phyloP scores from a whole-genome alignment of 1,139 yeast species.

The Hyphopichia fennica region DNA sequence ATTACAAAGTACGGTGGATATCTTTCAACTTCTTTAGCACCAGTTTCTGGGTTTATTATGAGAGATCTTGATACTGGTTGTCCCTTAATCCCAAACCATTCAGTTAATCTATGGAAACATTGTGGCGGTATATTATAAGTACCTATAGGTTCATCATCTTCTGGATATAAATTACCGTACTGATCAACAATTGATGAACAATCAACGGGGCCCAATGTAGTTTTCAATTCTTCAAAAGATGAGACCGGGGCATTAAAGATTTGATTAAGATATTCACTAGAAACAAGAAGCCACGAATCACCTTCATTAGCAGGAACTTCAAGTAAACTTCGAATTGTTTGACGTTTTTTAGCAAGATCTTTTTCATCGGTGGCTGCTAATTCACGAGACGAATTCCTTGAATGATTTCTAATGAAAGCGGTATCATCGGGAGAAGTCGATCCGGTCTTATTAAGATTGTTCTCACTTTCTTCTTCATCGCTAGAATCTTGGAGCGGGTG shows the following conservation, averaged over 20 bases:
- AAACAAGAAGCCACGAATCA: slow-evolving; percentile 38
- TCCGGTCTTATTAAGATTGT: no score
- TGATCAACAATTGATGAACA: slow-evolving; percentile 29
- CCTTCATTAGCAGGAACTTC: slow-evolving; percentile 22
- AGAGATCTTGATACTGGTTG: slow-evolving; percentile 49
- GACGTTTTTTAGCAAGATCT: slow-evolving; percentile 1
- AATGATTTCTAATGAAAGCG: no score
- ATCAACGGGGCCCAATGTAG: slow-evolving; percentile 34
- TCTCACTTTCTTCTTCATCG: no score
- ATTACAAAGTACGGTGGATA: slow-evolving; percentile 51
- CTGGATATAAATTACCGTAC: slow-evolving; percentile 32
- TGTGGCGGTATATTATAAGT: slow-evolving; percentile 36
- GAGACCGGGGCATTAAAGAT: slow-evolving; percentile 26
- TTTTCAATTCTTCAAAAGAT: slow-evolving; percentile 25
- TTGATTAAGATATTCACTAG: slow-evolving; percentile 26
- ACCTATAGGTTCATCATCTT: slow-evolving; percentile 28
- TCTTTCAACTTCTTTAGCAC: slow-evolving; percentile 48
- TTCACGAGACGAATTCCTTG: no score
- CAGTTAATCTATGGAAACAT: slow-evolving; percentile 41
- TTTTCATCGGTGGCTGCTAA: background rate
- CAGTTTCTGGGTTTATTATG: slow-evolving; percentile 36
- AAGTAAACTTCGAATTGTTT: background rate
- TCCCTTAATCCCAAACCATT: slow-evolving; percentile 56
- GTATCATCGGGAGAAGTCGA: no score
- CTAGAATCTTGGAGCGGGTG: no score